phyloP scores from a whole-genome alignment of 2,329 filamentous ascomycete species.

The Arthrobotrys conoides region DNA sequence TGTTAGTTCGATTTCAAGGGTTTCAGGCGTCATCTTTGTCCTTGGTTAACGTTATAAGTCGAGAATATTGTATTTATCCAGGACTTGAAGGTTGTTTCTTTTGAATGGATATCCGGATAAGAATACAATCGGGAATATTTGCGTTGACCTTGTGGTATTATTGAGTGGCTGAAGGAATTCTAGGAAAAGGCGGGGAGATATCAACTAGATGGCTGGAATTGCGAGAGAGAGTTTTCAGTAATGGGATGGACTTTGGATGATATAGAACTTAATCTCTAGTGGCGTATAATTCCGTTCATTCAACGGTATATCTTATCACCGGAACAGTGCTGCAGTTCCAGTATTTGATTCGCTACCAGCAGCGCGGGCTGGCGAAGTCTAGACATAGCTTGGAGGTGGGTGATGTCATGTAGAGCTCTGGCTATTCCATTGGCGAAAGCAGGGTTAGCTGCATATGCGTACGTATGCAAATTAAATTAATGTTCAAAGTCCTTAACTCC shows the following conservation, averaged over 20 bases:
- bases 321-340: not conserved
- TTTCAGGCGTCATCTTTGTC: slow-evolving; percentile 64
- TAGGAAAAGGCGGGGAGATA: not conserved
- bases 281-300: not conserved
- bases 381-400: not conserved
- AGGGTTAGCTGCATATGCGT: slow-evolving; percentile 2
- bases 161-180: slow-evolving; percentile 1
- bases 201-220: not conserved
- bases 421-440: slow-evolving; percentile 1
- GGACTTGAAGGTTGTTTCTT: too few relatives aligned
- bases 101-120: too few relatives aligned
- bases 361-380: not conserved
- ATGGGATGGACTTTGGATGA: not conserved
- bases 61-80: not conserved
- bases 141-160: slow-evolving; percentile 26
- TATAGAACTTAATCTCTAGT: not conserved
- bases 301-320: slow-evolving; percentile 4
- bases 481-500: not conserved
- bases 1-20: slow-evolving; percentile 74
- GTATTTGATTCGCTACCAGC: not conserved
- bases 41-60: not conserved
- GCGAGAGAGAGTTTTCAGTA: too few relatives aligned
- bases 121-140: not conserved
- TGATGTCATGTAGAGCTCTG: slow-evolving; percentile 19
- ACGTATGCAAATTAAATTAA: not conserved